Evolutionary conservation across 257 asterid genomes (phyloP), one percentile per base, ranked within the genome.

Genomic region (Nicotiana sylvestris): DNA sequence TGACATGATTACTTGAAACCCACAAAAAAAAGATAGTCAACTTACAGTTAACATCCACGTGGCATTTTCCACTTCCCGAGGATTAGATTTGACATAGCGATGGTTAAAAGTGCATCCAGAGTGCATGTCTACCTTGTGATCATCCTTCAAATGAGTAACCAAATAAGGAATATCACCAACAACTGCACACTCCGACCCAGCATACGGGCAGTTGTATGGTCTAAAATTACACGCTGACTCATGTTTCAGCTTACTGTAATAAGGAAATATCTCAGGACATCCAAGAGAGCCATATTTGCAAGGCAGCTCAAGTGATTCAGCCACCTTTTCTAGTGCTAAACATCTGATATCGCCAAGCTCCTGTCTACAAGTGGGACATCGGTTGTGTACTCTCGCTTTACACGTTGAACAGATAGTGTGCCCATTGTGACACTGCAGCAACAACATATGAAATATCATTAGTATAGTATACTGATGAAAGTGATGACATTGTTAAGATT

Each of bases 1-100:
- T 3, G 74, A 66, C 76, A 67, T 33, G 53, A 15, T 6, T 25
- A 74, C 15, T 74, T 49, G 9, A 74, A 43, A 39, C 49, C 49
- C 49, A 7, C 39, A 74, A 74, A 51, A 3, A 51, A 51, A 76
- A 51, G 43, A 4, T 27, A 76, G 7, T 76, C 76, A 78, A 90
- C 97, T 90, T 80, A 94, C 98, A 55, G 98, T 94, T 88, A 94
- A 87, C 97, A 94, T 94, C 98, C 98, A 94, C 5, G 98, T 94
- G 64, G 97, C 98, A 49, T 94, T 94, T 90, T 94, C 98, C 43
- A 94, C 98, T 85, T 94, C 98, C 65, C 97, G 93, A 43, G 97
- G 97, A 90, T 93, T 94, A 53, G 98, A 93, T 82, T 94, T 94
- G 81, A 94, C 97, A 81, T 93, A 94, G 35, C 97, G 98, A 85